Evolutionary conservation across 176 grass and related monocot genomes (phyloP).

Genomic region (Musa beccarii): DNA sequence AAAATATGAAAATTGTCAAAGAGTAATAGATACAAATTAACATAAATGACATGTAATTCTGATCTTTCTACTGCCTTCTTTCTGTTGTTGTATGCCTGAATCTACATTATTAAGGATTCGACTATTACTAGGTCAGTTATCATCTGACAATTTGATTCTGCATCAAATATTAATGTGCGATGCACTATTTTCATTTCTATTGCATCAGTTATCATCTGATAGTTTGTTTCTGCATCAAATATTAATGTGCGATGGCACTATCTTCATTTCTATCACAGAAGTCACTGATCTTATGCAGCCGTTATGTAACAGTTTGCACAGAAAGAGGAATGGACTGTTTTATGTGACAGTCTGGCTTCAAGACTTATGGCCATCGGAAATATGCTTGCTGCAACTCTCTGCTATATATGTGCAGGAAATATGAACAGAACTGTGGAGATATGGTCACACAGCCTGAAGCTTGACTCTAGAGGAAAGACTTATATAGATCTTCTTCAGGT

Average conservation of each 20-base stretch:
- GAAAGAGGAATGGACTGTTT: slow-evolving; percentile 80
- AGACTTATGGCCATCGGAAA: slow-evolving; percentile 70
- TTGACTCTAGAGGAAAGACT: slow-evolving; percentile 65
- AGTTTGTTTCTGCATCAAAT: not conserved
- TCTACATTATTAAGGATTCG: not conserved
- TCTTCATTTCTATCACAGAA: not conserved
- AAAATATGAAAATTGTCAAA: no score
- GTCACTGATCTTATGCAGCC: not conserved
- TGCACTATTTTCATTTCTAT: not conserved
- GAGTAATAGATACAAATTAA: not conserved
- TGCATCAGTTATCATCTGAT: not conserved
- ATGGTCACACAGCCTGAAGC: slow-evolving; percentile 75
- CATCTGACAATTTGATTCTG: no score
- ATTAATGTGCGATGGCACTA: not conserved
- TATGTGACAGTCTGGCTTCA: slow-evolving; percentile 77
- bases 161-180: not conserved
- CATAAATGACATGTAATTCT: not conserved
- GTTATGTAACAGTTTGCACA: slow-evolving; percentile 52
- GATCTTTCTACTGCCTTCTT: not conserved
- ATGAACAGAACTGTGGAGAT: slow-evolving; percentile 97
- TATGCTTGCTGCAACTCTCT: slow-evolving; percentile 77
- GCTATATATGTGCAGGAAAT: slow-evolving; percentile 95
- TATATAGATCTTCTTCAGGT: slow-evolving; percentile 99
- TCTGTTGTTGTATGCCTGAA: not conserved
- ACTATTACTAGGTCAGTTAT: not conserved